Percentiles rank a stretch among this genome's conserved stretches.
These are phyloP conservation scores for Hansfordia pulvinata DNA, from an alignment of 2,329 filamentous ascomycete genomes.

Conservation along the genomic window DNA sequence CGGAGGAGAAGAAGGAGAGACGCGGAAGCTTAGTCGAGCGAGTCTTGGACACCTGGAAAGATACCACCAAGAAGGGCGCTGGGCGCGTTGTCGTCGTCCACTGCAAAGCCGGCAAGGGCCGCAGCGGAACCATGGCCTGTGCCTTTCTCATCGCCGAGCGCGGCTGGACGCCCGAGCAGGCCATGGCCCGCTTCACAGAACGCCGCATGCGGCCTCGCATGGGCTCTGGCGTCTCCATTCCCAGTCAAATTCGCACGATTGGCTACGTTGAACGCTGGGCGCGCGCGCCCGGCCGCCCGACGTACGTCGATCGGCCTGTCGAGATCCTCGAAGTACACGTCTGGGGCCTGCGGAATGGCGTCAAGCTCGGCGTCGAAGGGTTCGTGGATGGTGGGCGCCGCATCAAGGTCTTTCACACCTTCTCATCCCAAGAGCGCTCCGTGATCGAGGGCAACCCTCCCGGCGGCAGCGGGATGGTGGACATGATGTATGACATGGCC, in stretches of 20 bases:
- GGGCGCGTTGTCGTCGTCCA: constrained; percentile 76
- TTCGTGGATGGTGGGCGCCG: constrained; percentile 80
- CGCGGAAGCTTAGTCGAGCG: constrained; percentile 9
- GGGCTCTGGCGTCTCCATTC: constrained; percentile 81
- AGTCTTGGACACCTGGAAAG: constrained; percentile 17
- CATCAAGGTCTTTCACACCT: constrained; percentile 75
- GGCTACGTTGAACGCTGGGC: constrained; percentile 84
- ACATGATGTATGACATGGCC: constrained; percentile 41
- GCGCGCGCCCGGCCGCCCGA: constrained; percentile 49
- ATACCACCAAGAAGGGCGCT: constrained; percentile 18
- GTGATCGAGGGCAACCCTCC: constrained; percentile 47
- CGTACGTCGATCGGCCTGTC: constrained; percentile 68
- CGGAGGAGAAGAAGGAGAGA: constrained; percentile 8
- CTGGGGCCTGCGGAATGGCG: constrained; percentile 77
- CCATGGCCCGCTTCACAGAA: constrained; percentile 52
- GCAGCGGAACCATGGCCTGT: constrained; percentile 78
- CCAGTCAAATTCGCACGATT: constrained; percentile 80
- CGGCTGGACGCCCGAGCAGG: constrained; percentile 39
- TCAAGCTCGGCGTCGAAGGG: constrained; percentile 76
- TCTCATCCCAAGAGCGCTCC: constrained; percentile 57
- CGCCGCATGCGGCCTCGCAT: constrained; percentile 82
- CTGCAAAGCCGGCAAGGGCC: constrained; percentile 92
- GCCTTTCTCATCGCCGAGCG: constrained; percentile 86
- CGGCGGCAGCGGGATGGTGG: constrained; percentile 30
- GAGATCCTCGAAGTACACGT: constrained; percentile 83